Conservation (phyloP, 495 filamentous ascomycete genomes). For the Daldinia grandis region DNA sequence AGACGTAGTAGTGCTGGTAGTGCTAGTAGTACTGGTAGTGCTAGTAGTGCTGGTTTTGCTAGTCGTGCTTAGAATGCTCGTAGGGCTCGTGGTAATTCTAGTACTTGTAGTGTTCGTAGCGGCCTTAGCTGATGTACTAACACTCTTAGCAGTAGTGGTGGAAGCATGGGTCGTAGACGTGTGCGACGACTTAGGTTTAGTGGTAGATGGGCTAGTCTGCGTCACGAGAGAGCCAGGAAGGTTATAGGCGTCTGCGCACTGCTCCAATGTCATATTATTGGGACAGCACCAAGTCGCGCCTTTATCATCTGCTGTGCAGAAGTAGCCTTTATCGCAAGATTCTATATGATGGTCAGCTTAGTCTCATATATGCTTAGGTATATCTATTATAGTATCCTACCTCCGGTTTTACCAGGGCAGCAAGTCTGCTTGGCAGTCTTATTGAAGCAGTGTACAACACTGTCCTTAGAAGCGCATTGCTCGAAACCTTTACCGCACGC, state of each 20-base stretch:
- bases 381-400: constrained; percentile 34
- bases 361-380: neutral
- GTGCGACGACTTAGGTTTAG: constrained; percentile 1
- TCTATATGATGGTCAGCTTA: constrained; percentile 45
- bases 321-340: constrained; percentile 59
- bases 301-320: constrained; percentile 53
- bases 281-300: constrained; percentile 59
- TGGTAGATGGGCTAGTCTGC: constrained; percentile 35
- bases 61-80: constrained; percentile 1
- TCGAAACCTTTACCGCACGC: constrained; percentile 57
- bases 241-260: constrained; percentile 54
- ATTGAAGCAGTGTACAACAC: constrained; percentile 57
- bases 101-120: constrained; percentile 8
- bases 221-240: constrained; percentile 51
- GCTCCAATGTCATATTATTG: constrained; percentile 49
- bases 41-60: constrained; percentile 10
- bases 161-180: constrained; percentile 22
- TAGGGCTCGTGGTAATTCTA: constrained; percentile 22
- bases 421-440: constrained; percentile 51
- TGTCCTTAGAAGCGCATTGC: constrained; percentile 52
- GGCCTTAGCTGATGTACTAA: constrained; percentile 28
- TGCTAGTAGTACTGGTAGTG: constrained; percentile 12
- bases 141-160: constrained; percentile 27
- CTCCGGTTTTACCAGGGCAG: constrained; percentile 55
- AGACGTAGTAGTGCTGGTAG: constrained; percentile 8